Percentiles rank a stretch among this genome's conserved stretches.
Conservation (phyloP, 305 asterid genomes). For the Solanum chacoense region DNA sequence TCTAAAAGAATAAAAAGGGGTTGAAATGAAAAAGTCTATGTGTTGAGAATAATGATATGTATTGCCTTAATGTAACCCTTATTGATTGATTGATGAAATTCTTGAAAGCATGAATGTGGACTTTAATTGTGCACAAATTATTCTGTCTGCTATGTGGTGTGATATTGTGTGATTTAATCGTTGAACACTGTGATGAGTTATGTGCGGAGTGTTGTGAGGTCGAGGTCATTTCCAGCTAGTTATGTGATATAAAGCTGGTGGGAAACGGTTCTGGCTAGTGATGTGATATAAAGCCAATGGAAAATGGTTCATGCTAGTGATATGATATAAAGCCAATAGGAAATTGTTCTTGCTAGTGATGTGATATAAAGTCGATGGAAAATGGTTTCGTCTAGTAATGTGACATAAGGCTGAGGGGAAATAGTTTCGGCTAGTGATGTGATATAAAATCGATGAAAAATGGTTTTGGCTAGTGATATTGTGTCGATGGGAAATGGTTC, state of each 20-base stretch:
- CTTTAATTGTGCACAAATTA: neutral
- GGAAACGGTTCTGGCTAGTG: neutral
- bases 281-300: neutral
- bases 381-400: neutral
- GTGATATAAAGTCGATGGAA: too few relatives aligned
- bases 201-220: neutral
- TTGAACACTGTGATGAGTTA: neutral
- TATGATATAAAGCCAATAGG: too few relatives aligned
- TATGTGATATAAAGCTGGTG: too few relatives aligned
- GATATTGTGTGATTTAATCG: neutral
- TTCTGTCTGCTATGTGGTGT: neutral
- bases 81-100: neutral
- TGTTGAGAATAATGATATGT: neutral
- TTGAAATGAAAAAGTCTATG: neutral
- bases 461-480: neutral
- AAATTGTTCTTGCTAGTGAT: neutral
- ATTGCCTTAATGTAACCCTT: neutral
- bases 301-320: neutral
- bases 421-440: neutral
- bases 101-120: neutral
- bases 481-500: neutral
- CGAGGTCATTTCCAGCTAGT: neutral
- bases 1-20: neutral
- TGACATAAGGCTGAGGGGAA: neutral
- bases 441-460: too few relatives aligned